phyloP scores from a whole-genome alignment of 208 protist species.

The Leishmania gerbilli region DNA sequence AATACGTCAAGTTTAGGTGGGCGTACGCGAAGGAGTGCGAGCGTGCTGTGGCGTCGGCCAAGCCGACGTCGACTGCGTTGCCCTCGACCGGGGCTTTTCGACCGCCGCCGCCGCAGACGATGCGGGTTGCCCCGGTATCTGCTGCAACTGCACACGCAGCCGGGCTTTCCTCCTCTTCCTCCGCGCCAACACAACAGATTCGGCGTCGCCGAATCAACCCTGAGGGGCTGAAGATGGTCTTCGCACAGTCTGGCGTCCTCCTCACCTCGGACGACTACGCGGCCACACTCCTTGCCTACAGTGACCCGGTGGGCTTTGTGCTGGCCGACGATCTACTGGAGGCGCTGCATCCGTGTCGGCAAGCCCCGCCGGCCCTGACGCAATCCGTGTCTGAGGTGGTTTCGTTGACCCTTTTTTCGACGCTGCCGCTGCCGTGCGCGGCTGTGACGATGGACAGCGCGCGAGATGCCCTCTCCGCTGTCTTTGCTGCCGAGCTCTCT shows the following conservation, averaged over 20 bases:
- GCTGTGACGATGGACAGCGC: slow-evolving; percentile 35
- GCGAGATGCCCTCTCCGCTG: slow-evolving; percentile 16
- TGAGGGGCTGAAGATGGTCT: slow-evolving; percentile 63
- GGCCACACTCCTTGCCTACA: slow-evolving; percentile 56
- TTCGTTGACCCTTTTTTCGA: slow-evolving; percentile 11
- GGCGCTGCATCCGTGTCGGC: slow-evolving; percentile 26
- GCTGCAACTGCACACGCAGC: not conserved
- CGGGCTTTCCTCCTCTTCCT: not conserved
- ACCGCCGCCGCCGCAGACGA: slow-evolving; percentile 4
- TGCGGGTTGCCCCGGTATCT: not conserved
- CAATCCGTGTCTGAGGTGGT: slow-evolving; percentile 4
- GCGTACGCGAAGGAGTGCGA: slow-evolving; percentile 37
- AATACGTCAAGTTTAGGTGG: slow-evolving; percentile 56
- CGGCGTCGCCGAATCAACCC: slow-evolving; percentile 59
- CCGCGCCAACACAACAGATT: not conserved
- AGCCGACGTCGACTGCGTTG: not conserved
- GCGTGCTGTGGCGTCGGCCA: slow-evolving; percentile 14
- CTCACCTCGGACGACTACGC: slow-evolving; percentile 57
- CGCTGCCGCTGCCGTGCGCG: slow-evolving; percentile 10
- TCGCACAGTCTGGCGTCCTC: slow-evolving; percentile 60
- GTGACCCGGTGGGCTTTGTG: slow-evolving; percentile 77
- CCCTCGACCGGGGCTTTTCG: not conserved
- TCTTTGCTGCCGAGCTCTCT: slow-evolving; percentile 28
- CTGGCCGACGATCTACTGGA: slow-evolving; percentile 47
- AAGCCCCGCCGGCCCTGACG: not conserved